Evolutionary conservation across 78 protist genomes (phyloP).

Genomic region (slime mould (Dictyostelium discoideum)): DNA sequence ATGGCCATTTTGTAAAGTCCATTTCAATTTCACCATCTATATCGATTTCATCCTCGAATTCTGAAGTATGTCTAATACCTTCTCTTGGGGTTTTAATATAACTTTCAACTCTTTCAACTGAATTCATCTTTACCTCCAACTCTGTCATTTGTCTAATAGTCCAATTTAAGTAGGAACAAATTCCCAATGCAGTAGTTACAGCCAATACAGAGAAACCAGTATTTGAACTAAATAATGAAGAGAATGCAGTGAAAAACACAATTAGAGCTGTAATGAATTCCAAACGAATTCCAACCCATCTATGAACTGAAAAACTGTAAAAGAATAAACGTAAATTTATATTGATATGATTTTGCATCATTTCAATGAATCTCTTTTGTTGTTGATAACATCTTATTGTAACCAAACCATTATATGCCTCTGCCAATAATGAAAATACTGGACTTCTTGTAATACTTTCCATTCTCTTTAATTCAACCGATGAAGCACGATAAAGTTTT

Average conservation of each 20-base stretch:
- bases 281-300: constrained; percentile 89
- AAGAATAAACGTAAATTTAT: constrained; percentile 46
- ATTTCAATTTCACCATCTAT: not conserved
- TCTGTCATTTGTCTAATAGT: constrained; percentile 29
- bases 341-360: constrained; percentile 6
- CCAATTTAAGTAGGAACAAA: constrained; percentile 47
- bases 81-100: constrained; percentile 53
- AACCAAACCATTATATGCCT: constrained; percentile 90
- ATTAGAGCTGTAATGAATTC: constrained; percentile 63
- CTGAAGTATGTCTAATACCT: constrained; percentile 33
- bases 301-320: constrained; percentile 33
- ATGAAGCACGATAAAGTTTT: constrained; percentile 65
- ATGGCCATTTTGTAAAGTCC: constrained; percentile 77
- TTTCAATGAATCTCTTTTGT: constrained; percentile 22
- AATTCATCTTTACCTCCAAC: constrained; percentile 86
- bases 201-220: constrained; percentile 83
- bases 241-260: constrained; percentile 62
- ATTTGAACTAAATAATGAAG: constrained; percentile 20
- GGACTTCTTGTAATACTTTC: constrained; percentile 93
- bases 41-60: not conserved
- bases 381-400: constrained; percentile 91
- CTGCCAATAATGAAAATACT: constrained; percentile 84
- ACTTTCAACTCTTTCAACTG: constrained; percentile 58
- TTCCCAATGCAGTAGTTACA: constrained; percentile 63
- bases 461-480: constrained; percentile 90